Evolutionary conservation across 2,329 filamentous ascomycete genomes (phyloP).

Genomic region (Corinectria fuckeliana): DNA sequence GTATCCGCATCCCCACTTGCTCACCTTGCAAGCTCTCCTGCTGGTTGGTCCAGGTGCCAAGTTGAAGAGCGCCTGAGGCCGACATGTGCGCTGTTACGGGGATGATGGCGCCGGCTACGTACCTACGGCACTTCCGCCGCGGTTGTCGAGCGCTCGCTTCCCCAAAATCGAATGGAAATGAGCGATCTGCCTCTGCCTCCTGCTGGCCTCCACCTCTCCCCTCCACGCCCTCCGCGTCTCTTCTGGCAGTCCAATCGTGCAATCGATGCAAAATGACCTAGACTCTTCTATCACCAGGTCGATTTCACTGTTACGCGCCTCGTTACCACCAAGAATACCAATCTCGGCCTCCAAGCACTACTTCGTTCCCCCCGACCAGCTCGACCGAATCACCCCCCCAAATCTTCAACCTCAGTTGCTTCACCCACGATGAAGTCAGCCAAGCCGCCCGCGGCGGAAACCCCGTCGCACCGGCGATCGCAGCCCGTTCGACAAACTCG

Average conservation of each 20-base stretch:
- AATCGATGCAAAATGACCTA: slow-evolving; percentile 36
- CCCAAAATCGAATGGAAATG: slow-evolving; percentile 36
- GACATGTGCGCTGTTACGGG: slow-evolving; percentile 11
- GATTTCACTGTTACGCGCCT: slow-evolving; percentile 31
- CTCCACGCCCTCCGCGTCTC: slow-evolving; percentile 26
- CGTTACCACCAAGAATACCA: slow-evolving; percentile 8
- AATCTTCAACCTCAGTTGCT: slow-evolving; percentile 39
- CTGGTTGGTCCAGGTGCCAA: slow-evolving; percentile 8
- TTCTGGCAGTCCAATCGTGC: slow-evolving; percentile 24
- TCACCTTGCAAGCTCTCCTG: not conserved
- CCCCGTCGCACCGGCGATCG: slow-evolving; percentile 61
- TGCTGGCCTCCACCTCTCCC: slow-evolving; percentile 32
- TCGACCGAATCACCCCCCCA: slow-evolving; percentile 25
- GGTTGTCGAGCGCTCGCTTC: slow-evolving; percentile 31
- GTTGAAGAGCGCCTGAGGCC: slow-evolving; percentile 26
- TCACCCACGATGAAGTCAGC: slow-evolving; percentile 60
- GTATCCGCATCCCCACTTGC: slow-evolving; percentile 14
- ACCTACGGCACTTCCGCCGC: slow-evolving; percentile 23
- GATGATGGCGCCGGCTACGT: slow-evolving; percentile 20
- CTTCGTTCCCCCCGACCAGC: slow-evolving; percentile 32
- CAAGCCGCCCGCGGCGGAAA: slow-evolving; percentile 52
- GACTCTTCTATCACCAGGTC: slow-evolving; percentile 24
- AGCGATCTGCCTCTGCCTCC: slow-evolving; percentile 28
- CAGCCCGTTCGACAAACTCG: slow-evolving; percentile 71
- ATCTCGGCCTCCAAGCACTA: slow-evolving; percentile 27